Evolutionary conservation across 2,329 filamentous ascomycete species (phyloP), one percentile per base, ranked within the genome.

Genomic region (Zelopaecilomyces penicillatus): DNA sequence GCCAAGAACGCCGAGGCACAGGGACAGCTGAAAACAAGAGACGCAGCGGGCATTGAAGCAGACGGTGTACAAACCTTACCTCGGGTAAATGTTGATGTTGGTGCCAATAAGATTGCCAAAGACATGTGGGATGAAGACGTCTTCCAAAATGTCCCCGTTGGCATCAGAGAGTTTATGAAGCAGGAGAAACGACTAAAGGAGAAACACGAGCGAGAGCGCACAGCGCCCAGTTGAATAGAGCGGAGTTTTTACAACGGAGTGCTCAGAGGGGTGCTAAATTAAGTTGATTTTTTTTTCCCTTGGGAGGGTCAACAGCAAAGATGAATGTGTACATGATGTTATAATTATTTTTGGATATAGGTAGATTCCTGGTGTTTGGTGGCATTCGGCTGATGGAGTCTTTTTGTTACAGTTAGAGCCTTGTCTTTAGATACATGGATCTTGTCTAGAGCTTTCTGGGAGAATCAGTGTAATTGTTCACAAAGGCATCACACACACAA

Each of bases 81-180:
- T 19, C 19, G 86, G 85, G 2, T 86, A 82, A 46, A 80, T 85
- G 85, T 64, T 27, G 45, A 56, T 10, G 62, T 70, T 29, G 63
- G 62, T 8, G 61, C 58, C 28, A 52, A 62, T 37, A 69, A 65
- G 56, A 68, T 70, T 43, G 64, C 66, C 2, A 75, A 72, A 52
- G 74, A 82, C 48, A 61, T 74, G 40, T 78, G 71, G 71, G 72
- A 79, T 44, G 80, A 81, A 2, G 81, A 87, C 41, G 60, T 95
- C 32, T 94, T 95, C 57, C 77, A 79, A 41, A 80, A 79, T 53
- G 82, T 98, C 42, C 91, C 93, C 0, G 86, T 97, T 7, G 93
- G 91, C 0, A 96, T 98, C 52, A 74, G 87, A 50, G 91, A 95
- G 64, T 98, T 98, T 58, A 97, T 98, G 91, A 88, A 85, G 70